These are phyloP conservation scores for Vitis riparia DNA, from an alignment of 164 flowering plant genomes.

Conservation along the genomic window DNA sequence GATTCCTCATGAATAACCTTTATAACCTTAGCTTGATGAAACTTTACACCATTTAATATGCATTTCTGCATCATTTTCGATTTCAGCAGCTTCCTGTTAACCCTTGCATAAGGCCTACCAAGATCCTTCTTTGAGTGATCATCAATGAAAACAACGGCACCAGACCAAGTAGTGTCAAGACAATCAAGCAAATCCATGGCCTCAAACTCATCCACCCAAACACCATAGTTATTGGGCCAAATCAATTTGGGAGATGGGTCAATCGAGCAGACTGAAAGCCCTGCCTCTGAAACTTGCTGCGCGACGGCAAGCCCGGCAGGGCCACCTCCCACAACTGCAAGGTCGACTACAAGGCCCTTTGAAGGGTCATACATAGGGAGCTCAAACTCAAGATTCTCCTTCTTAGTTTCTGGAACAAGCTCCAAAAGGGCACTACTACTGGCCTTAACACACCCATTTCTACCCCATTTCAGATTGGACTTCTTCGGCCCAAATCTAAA, in stretches of 20 bases:
- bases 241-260: slow-evolving; percentile 84
- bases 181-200: slow-evolving; percentile 93
- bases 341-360: slow-evolving; percentile 65
- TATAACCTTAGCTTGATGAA: slow-evolving; percentile 83
- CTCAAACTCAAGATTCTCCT: slow-evolving; percentile 84
- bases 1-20: slow-evolving; percentile 81
- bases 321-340: slow-evolving; percentile 90
- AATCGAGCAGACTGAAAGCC: slow-evolving; percentile 80
- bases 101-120: slow-evolving; percentile 80
- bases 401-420: slow-evolving; percentile 82
- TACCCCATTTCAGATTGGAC: slow-evolving; percentile 27
- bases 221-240: slow-evolving; percentile 96
- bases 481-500: slow-evolving; percentile 31
- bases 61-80: slow-evolving; percentile 91
- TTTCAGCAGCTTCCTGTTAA: slow-evolving; percentile 78
- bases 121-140: slow-evolving; percentile 57
- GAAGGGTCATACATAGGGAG: slow-evolving; percentile 79
- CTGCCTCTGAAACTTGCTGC: slow-evolving; percentile 86
- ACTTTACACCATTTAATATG: slow-evolving; percentile 79
- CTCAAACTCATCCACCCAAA: slow-evolving; percentile 97
- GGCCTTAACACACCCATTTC: slow-evolving; percentile 36
- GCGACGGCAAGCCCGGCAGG: slow-evolving; percentile 98
- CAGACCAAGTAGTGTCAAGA: slow-evolving; percentile 92
- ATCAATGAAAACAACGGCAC: slow-evolving; percentile 72
- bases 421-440: slow-evolving; percentile 67